Percentiles rank a stretch among this genome's conserved stretches.
These are phyloP conservation scores for Cladosporium sp. DNA, from an alignment of 2,329 filamentous ascomycete genomes.

Conservation along the genomic window DNA sequence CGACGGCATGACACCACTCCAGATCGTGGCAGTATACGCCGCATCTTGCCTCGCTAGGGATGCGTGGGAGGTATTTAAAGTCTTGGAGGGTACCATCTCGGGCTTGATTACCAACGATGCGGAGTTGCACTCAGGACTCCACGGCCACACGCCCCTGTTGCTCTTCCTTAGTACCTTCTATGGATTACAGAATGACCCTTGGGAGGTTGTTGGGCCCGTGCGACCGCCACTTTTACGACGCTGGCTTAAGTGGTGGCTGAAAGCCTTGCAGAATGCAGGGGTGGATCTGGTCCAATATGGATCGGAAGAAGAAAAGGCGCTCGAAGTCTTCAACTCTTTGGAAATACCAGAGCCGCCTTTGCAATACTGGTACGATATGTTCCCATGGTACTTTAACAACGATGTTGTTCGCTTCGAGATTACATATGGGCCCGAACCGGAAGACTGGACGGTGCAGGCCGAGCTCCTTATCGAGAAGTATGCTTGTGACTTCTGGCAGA, in stretches of 20 bases:
- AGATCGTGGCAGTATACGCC: not conserved
- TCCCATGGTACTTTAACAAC: not conserved
- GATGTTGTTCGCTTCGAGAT: not conserved
- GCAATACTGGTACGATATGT: not conserved
- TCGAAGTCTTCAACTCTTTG: not conserved
- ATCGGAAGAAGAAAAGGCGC: not conserved
- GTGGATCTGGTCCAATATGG: not conserved
- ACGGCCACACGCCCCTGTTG: not conserved
- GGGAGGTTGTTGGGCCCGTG: too few species aligned
- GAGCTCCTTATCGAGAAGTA: not conserved
- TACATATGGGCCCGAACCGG: not conserved
- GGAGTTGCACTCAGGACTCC: not conserved
- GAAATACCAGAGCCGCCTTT: not conserved
- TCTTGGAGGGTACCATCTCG: not conserved
- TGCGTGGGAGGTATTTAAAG: accelerated
- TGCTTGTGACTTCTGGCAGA: not conserved
- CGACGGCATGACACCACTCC: not conserved
- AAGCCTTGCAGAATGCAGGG: not conserved
- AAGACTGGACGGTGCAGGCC: not conserved
- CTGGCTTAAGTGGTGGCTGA: not conserved
- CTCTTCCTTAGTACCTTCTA: not conserved
- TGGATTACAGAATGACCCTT: too few species aligned
- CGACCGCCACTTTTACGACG: not conserved
- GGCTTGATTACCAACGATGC: not conserved
- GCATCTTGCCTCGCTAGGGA: not conserved